These are phyloP conservation scores for Pyrenopolyporus hunteri DNA, from an alignment of 495 filamentous ascomycete genomes.

Conservation along the genomic window DNA sequence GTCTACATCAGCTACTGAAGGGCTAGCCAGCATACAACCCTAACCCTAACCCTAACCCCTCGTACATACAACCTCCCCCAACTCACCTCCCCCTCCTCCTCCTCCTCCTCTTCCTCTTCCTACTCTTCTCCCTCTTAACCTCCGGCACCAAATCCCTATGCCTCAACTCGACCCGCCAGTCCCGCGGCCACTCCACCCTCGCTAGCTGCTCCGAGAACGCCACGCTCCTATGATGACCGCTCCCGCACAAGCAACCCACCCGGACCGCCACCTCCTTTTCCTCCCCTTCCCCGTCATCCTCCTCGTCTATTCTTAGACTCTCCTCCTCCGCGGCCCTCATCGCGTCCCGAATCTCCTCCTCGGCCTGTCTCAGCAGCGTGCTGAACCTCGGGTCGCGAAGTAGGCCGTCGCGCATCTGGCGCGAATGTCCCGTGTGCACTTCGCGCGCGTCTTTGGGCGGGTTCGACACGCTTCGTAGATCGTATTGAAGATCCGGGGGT, in stretches of 20 bases:
- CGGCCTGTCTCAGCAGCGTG: background rate
- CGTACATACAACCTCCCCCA: no score
- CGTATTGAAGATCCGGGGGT: constrained; percentile 1
- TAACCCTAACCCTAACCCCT: no score
- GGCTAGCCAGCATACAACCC: no score
- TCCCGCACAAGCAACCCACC: constrained; percentile 5
- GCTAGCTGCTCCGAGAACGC: constrained; percentile 10
- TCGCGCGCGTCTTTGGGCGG: background rate
- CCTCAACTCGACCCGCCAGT: background rate
- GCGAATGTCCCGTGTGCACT: background rate
- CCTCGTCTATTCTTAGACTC: no score
- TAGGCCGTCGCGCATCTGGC: background rate
- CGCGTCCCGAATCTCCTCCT: background rate
- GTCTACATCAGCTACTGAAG: no score
- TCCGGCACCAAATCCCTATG: background rate
- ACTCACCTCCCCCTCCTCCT: no score
- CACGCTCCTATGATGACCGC: constrained; percentile 12
- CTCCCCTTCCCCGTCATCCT: background rate
- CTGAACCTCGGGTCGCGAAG: background rate
- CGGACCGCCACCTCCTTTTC: background rate
- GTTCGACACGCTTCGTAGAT: background rate
- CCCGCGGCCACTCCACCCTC: constrained; percentile 5
- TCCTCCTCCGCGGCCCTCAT: background rate
- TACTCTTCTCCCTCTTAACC: background rate
- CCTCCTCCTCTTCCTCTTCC: background rate